phyloP scores from a whole-genome alignment of 1,139 yeast species.

The Nadsonia starkeyi-henricii region DNA sequence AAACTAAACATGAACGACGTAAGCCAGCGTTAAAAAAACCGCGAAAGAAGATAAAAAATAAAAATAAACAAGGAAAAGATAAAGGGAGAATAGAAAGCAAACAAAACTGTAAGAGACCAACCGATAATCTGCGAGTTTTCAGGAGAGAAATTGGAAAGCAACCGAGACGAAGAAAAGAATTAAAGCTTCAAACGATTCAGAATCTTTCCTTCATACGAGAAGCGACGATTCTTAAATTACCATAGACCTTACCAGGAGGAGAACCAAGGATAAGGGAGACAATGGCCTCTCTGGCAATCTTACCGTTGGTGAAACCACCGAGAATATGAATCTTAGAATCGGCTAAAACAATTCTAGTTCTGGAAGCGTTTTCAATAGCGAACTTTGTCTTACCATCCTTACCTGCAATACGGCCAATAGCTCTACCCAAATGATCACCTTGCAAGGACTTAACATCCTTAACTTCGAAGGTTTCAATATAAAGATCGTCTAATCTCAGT shows the following conservation, averaged over 20 bases:
- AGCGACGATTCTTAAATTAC: constrained; percentile 91
- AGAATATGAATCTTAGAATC: constrained; percentile 91
- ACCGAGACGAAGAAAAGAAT: too few species aligned
- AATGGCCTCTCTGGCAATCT: constrained; percentile 95
- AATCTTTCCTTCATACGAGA: constrained; percentile 95
- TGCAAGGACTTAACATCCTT: constrained; percentile 91
- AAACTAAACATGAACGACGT: constrained; percentile 3
- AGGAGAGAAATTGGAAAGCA: not conserved
- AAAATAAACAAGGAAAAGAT: not conserved
- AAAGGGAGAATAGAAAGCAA: not conserved
- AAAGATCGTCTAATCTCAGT: constrained; percentile 83
- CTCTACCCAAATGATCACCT: constrained; percentile 95
- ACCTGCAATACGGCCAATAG: constrained; percentile 98
- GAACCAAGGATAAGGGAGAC: constrained; percentile 91
- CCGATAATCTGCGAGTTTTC: not conserved
- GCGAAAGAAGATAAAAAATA: not conserved
- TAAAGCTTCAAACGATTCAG: constrained; percentile 20
- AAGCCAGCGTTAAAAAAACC: not conserved
- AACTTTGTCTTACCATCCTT: constrained; percentile 97
- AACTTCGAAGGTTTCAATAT: constrained; percentile 91
- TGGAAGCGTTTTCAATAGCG: constrained; percentile 95
- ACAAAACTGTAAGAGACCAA: not conserved
- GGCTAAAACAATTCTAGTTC: constrained; percentile 94
- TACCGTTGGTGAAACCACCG: constrained; percentile 92
- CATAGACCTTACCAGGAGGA: constrained; percentile 97